Evolutionary conservation across 768 basidiomycete genomes (phyloP).

Genomic region (Hemileccinum rubropunctum): DNA sequence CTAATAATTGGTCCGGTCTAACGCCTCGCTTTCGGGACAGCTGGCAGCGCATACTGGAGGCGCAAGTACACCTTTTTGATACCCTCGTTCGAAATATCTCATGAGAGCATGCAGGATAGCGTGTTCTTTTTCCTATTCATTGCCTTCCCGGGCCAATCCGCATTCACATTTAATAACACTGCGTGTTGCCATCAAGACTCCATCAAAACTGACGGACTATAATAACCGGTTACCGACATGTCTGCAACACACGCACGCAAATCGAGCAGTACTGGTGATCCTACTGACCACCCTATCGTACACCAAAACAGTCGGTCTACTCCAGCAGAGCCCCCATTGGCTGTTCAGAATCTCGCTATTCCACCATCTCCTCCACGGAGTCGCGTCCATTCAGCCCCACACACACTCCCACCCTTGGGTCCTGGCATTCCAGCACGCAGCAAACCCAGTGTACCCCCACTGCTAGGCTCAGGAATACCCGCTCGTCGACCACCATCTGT

Average conservation of each 20-base stretch:
- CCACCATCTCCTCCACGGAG: slow-evolving; percentile 23
- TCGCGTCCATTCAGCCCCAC: slow-evolving; percentile 27
- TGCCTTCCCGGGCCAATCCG: not conserved
- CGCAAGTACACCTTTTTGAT: not conserved
- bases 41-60: not conserved
- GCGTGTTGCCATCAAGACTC: not conserved
- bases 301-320: no score
- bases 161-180: not conserved
- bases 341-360: slow-evolving; percentile 4
- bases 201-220: not conserved
- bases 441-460: slow-evolving; percentile 20
- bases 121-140: not conserved
- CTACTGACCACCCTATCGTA: slow-evolving; percentile 22
- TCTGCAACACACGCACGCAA: slow-evolving; percentile 40
- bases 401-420: slow-evolving; percentile 14
- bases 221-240: slow-evolving; percentile 3
- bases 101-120: slow-evolving; percentile 2
- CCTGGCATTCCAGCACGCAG: slow-evolving; percentile 23
- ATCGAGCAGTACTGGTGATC: slow-evolving; percentile 40
- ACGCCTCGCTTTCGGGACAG: not conserved
- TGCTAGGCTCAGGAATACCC: slow-evolving; percentile 24
- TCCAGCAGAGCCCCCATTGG: not conserved
- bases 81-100: not conserved
- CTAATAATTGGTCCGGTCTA: no score
- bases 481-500: slow-evolving; percentile 24